Conservation (phyloP, 306 rosid species). For the Rosa persica region DNA sequence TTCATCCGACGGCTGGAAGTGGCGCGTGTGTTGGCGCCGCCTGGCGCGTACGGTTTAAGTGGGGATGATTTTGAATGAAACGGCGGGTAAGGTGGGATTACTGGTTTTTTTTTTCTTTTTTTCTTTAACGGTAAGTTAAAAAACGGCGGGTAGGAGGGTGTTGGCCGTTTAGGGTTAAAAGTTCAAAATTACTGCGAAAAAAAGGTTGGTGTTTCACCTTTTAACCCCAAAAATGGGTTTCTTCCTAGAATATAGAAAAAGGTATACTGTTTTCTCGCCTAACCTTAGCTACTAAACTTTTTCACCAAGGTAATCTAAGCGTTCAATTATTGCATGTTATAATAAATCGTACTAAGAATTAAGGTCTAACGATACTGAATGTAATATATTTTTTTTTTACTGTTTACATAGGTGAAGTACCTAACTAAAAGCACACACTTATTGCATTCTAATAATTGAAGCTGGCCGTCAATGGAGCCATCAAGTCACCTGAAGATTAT, state of each 20-base stretch:
- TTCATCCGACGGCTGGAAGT: not conserved
- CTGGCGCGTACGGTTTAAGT: not conserved
- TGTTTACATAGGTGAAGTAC: too few species aligned
- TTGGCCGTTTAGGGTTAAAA: not conserved
- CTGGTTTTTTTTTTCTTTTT: not conserved
- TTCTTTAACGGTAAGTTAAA: not conserved
- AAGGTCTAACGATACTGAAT: not conserved
- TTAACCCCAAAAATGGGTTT: not conserved
- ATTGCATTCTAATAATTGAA: not conserved
- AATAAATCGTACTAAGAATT: too few species aligned
- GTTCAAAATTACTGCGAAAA: not conserved
- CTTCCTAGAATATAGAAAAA: not conserved
- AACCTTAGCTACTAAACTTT: not conserved
- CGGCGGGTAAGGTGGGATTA: slow-evolving; percentile 5
- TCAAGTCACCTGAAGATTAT: too few species aligned
- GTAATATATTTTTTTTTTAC: too few species aligned
- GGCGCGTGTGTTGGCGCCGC: not conserved
- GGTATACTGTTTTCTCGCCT: not conserved
- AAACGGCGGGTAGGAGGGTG: slow-evolving; percentile 2
- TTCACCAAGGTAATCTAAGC: too few species aligned
- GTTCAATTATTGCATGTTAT: not conserved
- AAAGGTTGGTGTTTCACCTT: not conserved
- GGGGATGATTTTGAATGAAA: not conserved
- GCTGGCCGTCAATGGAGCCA: not conserved
- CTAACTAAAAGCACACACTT: not conserved